A percentile compares a stretch with the other conserved stretches of the same genome.
phyloP scores from a whole-genome alignment of 768 basidiomycete genomes.

The Pleurotus platypus region DNA sequence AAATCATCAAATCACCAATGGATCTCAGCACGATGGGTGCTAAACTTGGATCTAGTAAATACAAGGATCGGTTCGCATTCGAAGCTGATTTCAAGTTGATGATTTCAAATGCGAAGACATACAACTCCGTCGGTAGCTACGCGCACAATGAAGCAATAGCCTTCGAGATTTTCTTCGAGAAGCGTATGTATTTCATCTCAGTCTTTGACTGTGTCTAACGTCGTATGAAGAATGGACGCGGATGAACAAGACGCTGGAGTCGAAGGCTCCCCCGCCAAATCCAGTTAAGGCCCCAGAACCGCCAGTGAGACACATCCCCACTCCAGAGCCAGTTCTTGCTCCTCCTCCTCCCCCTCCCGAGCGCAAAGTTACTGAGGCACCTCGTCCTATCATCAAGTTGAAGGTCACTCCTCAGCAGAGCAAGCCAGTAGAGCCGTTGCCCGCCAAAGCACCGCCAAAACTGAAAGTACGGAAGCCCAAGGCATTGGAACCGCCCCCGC shows the following conservation, averaged over 20 bases:
- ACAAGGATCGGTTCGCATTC: slow-evolving; percentile 80
- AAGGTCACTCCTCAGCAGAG: slow-evolving; percentile 45
- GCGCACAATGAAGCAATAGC: slow-evolving; percentile 74
- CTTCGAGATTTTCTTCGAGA: slow-evolving; percentile 82
- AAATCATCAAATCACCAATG: slow-evolving; percentile 90
- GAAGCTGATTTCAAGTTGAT: slow-evolving; percentile 85
- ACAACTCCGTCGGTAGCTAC: slow-evolving; percentile 70
- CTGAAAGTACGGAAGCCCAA: slow-evolving; percentile 40
- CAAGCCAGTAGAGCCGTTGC: slow-evolving; percentile 26
- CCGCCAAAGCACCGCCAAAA: slow-evolving; percentile 32
- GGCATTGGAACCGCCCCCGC: slow-evolving; percentile 48
- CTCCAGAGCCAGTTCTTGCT: slow-evolving; percentile 16
- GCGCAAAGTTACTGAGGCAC: slow-evolving; percentile 13
- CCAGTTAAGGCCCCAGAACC: not conserved
- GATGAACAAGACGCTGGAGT: slow-evolving; percentile 79
- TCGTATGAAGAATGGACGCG: slow-evolving; percentile 74
- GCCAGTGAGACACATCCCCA: not conserved
- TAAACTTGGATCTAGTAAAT: slow-evolving; percentile 84
- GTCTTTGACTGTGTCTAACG: not conserved
- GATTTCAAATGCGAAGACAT: slow-evolving; percentile 81
- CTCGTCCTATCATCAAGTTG: slow-evolving; percentile 62
- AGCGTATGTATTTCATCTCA: slow-evolving; percentile 49
- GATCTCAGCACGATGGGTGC: slow-evolving; percentile 86
- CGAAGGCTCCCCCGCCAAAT: slow-evolving; percentile 41
- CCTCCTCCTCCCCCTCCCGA: slow-evolving; percentile 28